A percentile compares a stretch with the other conserved stretches of the same genome.
These are phyloP conservation scores for Sutorius eximius DNA, from an alignment of 1,284 basidiomycete species.

Conservation along the genomic window DNA sequence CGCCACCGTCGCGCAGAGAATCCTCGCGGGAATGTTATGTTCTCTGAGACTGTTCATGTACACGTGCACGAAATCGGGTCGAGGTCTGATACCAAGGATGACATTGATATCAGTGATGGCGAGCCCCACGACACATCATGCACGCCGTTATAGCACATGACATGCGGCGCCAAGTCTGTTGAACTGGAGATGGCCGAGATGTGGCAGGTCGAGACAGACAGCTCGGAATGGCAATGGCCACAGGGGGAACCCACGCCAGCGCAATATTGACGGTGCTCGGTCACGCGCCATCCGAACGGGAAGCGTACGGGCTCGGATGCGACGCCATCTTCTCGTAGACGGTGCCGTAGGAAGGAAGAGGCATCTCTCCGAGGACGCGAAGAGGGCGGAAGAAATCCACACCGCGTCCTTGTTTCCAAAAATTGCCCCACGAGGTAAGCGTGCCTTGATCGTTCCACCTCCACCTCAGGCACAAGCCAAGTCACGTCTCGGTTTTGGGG, in stretches of 20 bases:
- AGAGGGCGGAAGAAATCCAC: background rate
- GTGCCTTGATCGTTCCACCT: constrained; percentile 18
- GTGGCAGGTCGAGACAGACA: background rate
- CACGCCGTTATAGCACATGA: background rate
- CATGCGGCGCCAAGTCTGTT: background rate
- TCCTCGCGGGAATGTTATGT: background rate
- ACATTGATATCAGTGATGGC: background rate
- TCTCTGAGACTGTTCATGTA: background rate
- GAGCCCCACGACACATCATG: background rate
- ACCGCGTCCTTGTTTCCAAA: background rate
- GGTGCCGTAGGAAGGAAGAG: background rate
- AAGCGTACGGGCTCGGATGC: background rate
- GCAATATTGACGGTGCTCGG: no score
- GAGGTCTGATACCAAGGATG: background rate
- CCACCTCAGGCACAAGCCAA: constrained; percentile 15
- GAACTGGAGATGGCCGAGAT: constrained; percentile 4
- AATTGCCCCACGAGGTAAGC: constrained; percentile 8
- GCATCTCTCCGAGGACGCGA: constrained; percentile 6
- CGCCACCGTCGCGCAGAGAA: background rate
- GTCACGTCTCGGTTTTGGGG: constrained; percentile 2
- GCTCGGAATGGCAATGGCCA: background rate
- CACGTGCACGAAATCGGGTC: background rate
- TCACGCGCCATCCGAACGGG: no score
- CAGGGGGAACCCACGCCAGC: background rate
- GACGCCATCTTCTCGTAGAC: background rate